Conservation (phyloP, 805 yeast genomes). For the Saccharomycodes ludwigii region DNA sequence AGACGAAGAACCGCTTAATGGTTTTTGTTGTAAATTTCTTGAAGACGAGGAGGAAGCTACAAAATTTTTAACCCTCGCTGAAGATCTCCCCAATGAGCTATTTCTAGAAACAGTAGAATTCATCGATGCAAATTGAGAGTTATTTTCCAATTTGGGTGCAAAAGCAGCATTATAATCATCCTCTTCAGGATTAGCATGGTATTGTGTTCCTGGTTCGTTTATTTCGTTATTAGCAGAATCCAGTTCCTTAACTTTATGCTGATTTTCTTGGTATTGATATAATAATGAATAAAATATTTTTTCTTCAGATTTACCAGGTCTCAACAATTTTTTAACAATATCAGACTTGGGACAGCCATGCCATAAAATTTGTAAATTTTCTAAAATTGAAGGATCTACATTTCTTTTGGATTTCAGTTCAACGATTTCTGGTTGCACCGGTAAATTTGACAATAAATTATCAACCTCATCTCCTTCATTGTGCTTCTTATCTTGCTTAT, state of each 20-base stretch:
- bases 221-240: not conserved
- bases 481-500: no score
- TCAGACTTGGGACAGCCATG: slow-evolving; percentile 59
- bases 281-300: slow-evolving; percentile 70
- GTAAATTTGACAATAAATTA: slow-evolving; percentile 1
- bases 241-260: slow-evolving; percentile 19
- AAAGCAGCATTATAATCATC: not conserved
- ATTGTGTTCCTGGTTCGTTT: slow-evolving; percentile 3
- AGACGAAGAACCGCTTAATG: no score
- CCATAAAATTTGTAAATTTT: slow-evolving; percentile 67
- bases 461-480: slow-evolving; percentile 1
- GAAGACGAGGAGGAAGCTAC: no score
- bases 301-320: slow-evolving; percentile 53
- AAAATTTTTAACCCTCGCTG: no score
- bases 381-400: slow-evolving; percentile 62
- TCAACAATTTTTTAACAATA: slow-evolving; percentile 41
- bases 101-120: slow-evolving; percentile 12
- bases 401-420: slow-evolving; percentile 26
- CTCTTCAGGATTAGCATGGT: not conserved
- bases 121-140: slow-evolving; percentile 16
- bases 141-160: slow-evolving; percentile 19
- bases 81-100: no score
- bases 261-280: slow-evolving; percentile 66
- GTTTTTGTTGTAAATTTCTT: no score
- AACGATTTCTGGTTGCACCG: slow-evolving; percentile 7